Base-by-base conservation (phyloP, 2,329 filamentous ascomycete genomes). In the Endothia cerciana region DNA sequence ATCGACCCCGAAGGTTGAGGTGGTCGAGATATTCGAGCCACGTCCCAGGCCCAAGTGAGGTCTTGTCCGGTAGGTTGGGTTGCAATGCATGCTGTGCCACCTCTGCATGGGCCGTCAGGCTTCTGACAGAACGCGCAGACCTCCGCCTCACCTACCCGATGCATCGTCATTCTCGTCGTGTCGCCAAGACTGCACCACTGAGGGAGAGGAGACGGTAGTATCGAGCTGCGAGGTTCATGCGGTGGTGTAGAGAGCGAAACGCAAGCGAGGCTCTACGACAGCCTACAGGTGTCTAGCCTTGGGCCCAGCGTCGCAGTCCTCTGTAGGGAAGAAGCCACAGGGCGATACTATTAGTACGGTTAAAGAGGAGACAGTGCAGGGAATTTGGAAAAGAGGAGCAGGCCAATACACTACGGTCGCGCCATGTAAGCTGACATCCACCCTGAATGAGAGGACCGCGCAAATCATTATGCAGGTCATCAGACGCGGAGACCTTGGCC, bases 11-110 rank as follows among this genome's bases (percentile, higher is more conserved):
- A 55, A n/a, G 53, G 17, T 19, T 10, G 19, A 5, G 17, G 11
- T 28, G 15, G 60, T 40, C 33, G 57, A 57, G 41, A 36, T 36
- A 33, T 45, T 61, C 57, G 58, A 67, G 58, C 56, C 65, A 66
- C 65, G 65, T 64, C 53, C 6, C 11, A 15, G 17, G 15, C 30
- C 28, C 25, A 13, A 10, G 33, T 10, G 33, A 36, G 33, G 33
- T 10, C 33, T 7, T 36, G 6, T 36, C 33, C 17, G 51, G 51
- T 8, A 49, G 15, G n/a, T 61, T 25, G 61, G 17, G 61, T 41
- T 41, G 56, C 41, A 55, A 36, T 53, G 33, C 47, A 61, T 62
- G 40, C 17, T 40, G 19, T 10, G 36, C 40, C 51, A n/a, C 47
- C 43, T 40, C 30, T 56, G 38, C 28, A 55, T 45, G 59, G 10